These are phyloP conservation scores for Serendipita indica DNA, from an alignment of 768 basidiomycete species.

Conservation along the genomic window DNA sequence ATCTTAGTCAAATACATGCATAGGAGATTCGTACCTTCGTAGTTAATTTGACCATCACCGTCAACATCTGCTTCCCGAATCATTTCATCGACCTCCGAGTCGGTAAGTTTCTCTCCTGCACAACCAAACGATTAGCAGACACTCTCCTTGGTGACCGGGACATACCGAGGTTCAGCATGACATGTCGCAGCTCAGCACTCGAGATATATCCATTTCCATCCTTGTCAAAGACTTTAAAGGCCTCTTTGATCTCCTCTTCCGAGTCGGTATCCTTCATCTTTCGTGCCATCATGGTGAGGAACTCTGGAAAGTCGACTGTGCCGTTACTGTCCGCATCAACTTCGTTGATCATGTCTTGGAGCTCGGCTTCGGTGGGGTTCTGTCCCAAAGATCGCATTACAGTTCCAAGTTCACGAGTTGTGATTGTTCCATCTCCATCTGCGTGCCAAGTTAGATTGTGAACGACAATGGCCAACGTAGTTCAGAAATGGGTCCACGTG, in stretches of 20 bases:
- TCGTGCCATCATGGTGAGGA: constrained; percentile 70
- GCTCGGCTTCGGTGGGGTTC: constrained; percentile 82
- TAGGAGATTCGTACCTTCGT: constrained; percentile 40
- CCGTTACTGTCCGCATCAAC: constrained; percentile 82
- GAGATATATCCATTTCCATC: constrained; percentile 86
- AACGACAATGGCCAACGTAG: not conserved
- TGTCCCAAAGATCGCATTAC: constrained; percentile 89
- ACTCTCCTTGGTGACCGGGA: constrained; percentile 1
- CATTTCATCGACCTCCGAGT: constrained; percentile 88
- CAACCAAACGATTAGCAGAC: constrained; percentile 10
- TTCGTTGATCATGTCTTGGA: constrained; percentile 93
- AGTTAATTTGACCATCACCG: constrained; percentile 88
- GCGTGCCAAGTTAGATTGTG: not conserved
- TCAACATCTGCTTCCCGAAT: constrained; percentile 92
- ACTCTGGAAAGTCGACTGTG: constrained; percentile 75
- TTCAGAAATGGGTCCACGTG: not conserved
- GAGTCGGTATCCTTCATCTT: constrained; percentile 86
- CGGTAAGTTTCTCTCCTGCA: constrained; percentile 72
- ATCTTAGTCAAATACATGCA: constrained; percentile 7
- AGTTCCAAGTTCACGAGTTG: constrained; percentile 76
- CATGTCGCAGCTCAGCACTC: constrained; percentile 71
- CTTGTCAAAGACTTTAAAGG: constrained; percentile 96
- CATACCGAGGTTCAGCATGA: constrained; percentile 82
- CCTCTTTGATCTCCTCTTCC: constrained; percentile 91
- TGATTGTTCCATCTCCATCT: constrained; percentile 93